Evolutionary conservation across 2,329 filamentous ascomycete species (phyloP).

Genomic region (Arachnomyces sp.): DNA sequence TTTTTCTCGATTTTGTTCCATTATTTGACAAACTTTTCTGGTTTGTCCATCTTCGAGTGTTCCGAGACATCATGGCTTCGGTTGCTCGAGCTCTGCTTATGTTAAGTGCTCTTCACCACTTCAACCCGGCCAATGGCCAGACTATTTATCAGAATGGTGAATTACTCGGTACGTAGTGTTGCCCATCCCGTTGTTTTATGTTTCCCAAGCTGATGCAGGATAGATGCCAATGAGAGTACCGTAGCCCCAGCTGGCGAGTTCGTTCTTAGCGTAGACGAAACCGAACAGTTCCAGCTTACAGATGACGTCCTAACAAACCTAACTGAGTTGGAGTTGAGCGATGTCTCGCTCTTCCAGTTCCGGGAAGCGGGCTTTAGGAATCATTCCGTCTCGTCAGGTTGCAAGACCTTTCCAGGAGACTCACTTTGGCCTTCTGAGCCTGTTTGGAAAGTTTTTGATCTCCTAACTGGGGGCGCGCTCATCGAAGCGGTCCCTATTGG

Average conservation of each 20-base stretch:
- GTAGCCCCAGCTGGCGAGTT: neutral
- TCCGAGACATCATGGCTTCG: slow-evolving; percentile 11
- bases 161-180: neutral
- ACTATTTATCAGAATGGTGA: slow-evolving; percentile 1
- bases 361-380: slow-evolving; percentile 13
- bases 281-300: slow-evolving; percentile 28
- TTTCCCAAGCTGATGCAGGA: too few relatives aligned
- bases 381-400: slow-evolving; percentile 38
- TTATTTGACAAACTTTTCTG: too few relatives aligned
- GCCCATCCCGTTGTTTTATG: neutral
- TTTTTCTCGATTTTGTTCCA: too few relatives aligned
- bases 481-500: slow-evolving; percentile 27
- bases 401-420: slow-evolving; percentile 19
- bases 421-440: slow-evolving; percentile 12
- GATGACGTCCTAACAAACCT: slow-evolving; percentile 27
- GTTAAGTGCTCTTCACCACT: neutral
- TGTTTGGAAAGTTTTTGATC: slow-evolving; percentile 26
- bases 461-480: slow-evolving; percentile 27
- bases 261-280: neutral
- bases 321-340: slow-evolving; percentile 21
- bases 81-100: slow-evolving; percentile 1
- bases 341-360: slow-evolving; percentile 30
- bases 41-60: neutral
- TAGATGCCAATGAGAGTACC: neutral
- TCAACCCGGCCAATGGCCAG: neutral